These are phyloP conservation scores for Bocquillonia castaneifolia DNA, from an alignment of 441 rosid genomes.

Conservation along the genomic window DNA sequence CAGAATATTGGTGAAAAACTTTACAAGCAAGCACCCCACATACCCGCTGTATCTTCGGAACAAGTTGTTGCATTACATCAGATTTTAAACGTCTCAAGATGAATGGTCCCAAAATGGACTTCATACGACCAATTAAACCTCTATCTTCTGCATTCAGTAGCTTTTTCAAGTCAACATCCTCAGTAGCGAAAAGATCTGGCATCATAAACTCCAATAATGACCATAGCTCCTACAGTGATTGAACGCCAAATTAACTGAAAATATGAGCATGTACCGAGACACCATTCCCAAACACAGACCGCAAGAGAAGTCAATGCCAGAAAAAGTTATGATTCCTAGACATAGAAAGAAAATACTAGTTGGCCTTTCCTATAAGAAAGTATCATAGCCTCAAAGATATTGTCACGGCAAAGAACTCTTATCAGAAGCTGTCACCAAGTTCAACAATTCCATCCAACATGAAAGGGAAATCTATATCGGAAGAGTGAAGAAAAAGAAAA, in stretches of 20 bases:
- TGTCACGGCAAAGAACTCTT: too few species aligned
- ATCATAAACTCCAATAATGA: constrained; percentile 92
- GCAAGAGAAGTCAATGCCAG: neutral
- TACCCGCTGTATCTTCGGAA: constrained; percentile 88
- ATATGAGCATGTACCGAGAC: neutral
- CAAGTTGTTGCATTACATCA: constrained; percentile 98
- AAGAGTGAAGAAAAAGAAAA: neutral
- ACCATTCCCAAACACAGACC: constrained; percentile 2
- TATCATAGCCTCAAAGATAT: neutral
- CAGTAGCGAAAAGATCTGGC: constrained; percentile 91
- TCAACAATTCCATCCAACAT: neutral
- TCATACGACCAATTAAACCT: constrained; percentile 78
- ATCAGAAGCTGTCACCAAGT: neutral
- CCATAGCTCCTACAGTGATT: constrained; percentile 75
- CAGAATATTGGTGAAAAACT: constrained; percentile 8
- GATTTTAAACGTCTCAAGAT: constrained; percentile 91
- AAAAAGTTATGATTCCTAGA: neutral
- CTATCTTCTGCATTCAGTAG: constrained; percentile 77
- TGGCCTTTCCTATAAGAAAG: neutral
- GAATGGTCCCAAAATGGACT: constrained; percentile 93
- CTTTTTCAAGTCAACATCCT: constrained; percentile 86
- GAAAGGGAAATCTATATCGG: neutral
- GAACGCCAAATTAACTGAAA: constrained; percentile 18
- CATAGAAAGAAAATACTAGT: neutral
- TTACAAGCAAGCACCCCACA: constrained; percentile 13